Evolutionary conservation across 169 alveolate genomes (phyloP).

Genomic region (Toxoplasma gondii): DNA sequence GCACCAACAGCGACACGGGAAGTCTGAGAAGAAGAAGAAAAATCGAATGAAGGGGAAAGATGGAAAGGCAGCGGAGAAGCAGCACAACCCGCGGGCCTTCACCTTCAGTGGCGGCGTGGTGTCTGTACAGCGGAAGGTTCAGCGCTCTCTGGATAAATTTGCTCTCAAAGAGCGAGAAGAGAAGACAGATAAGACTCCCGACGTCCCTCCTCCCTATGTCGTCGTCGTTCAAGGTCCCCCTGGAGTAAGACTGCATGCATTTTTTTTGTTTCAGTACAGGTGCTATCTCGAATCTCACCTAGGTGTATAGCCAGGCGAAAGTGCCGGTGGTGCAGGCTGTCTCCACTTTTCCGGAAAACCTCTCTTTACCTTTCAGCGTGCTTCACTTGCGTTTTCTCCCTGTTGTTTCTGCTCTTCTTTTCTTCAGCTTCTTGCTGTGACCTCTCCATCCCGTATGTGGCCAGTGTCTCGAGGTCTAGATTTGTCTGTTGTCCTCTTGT

Average conservation of each 20-base stretch:
- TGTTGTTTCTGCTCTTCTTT: too few species aligned
- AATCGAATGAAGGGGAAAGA: constrained; percentile 37
- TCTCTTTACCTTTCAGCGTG: too few species aligned
- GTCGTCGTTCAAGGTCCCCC: constrained; percentile 96
- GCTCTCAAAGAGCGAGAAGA: constrained; percentile 86
- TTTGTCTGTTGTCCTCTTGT: neutral
- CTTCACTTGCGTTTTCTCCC: too few species aligned
- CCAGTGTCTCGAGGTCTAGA: too few species aligned
- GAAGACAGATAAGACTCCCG: constrained; percentile 84
- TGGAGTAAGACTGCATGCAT: constrained; percentile 56
- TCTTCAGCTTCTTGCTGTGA: too few species aligned
- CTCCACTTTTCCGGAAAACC: neutral
- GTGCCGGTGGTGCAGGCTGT: neutral
- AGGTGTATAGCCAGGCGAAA: neutral
- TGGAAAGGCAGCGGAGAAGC: constrained; percentile 64
- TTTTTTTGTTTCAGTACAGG: neutral
- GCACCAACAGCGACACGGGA: neutral
- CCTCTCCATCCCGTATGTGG: too few species aligned
- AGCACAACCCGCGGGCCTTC: constrained; percentile 92
- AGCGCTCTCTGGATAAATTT: constrained; percentile 86
- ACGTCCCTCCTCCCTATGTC: constrained; percentile 87
- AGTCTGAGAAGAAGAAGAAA: constrained; percentile 15
- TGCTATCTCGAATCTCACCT: neutral
- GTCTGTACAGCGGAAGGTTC: constrained; percentile 90
- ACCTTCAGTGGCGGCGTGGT: constrained; percentile 92